Conservation (phyloP, 371 early-diverging fungal species). For the Cladochytrium tenue region DNA sequence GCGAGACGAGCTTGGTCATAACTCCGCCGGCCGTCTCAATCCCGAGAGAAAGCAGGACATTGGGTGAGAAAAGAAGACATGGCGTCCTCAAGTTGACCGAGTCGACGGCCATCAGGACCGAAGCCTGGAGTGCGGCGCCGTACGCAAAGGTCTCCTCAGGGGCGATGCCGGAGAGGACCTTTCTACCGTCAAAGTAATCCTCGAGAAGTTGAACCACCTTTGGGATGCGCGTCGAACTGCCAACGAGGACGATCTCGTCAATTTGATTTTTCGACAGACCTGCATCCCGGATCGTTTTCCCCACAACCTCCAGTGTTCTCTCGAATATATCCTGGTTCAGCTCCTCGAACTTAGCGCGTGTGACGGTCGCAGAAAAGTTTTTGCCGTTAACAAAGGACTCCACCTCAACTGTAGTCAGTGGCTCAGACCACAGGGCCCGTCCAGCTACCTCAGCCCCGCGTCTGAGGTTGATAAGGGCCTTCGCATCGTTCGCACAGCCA, state of each 20-base stretch:
- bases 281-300: constrained; percentile 90
- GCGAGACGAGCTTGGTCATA: constrained; percentile 92
- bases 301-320: constrained; percentile 89
- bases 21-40: constrained; percentile 97
- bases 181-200: constrained; percentile 97
- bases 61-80: constrained; percentile 70
- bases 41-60: constrained; percentile 65
- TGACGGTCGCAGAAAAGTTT: constrained; percentile 85
- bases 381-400: constrained; percentile 92
- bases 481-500: constrained; percentile 80
- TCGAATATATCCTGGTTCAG: constrained; percentile 92
- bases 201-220: constrained; percentile 96
- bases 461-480: constrained; percentile 90
- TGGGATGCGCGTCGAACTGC: constrained; percentile 99
- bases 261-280: constrained; percentile 90
- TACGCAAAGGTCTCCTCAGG: constrained; percentile 98
- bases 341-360: constrained; percentile 97
- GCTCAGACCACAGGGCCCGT: constrained; percentile 87
- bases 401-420: constrained; percentile 87
- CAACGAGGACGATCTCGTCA: constrained; percentile 97
- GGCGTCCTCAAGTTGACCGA: constrained; percentile 79
- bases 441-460: constrained; percentile 74
- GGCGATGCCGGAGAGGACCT: constrained; percentile 95
- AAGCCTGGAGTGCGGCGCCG: constrained; percentile 97
- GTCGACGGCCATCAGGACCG: constrained; percentile 84